A percentile compares a stretch with the other conserved stretches of the same genome.
Evolutionary conservation across 169 alveolate genomes (phyloP).

Genomic region (Perkinsus chesapeaki): DNA sequence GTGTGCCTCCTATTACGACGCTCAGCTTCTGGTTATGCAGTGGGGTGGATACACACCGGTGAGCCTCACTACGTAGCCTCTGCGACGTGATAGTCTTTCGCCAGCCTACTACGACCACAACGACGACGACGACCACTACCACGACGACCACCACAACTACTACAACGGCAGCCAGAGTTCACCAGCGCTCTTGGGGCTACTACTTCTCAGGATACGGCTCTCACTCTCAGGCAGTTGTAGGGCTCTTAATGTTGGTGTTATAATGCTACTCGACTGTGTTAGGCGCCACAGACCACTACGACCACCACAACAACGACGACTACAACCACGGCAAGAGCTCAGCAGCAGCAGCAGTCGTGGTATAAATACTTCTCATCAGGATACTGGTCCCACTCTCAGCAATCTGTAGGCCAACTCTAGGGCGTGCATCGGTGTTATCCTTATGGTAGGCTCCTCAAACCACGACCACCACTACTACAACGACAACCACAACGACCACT

Average conservation of each 20-base stretch:
- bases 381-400: background rate
- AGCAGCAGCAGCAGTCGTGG: background rate
- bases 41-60: background rate
- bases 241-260: no score
- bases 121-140: background rate
- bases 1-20: background rate
- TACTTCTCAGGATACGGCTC: background rate
- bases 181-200: background rate
- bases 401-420: background rate
- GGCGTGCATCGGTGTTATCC: no score
- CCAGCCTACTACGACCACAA: background rate
- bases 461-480: background rate
- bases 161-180: background rate
- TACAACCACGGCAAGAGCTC: background rate
- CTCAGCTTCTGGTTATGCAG: background rate
- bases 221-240: background rate
- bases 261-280: no score
- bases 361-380: background rate
- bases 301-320: background rate
- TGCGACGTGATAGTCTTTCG: background rate
- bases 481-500: background rate
- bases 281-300: background rate
- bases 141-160: background rate
- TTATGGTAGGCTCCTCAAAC: background rate
- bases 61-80: background rate